Evolutionary conservation across 1,284 basidiomycete species (phyloP), one percentile per base, ranked within the genome.

Genomic region (Trametes pubescens): DNA sequence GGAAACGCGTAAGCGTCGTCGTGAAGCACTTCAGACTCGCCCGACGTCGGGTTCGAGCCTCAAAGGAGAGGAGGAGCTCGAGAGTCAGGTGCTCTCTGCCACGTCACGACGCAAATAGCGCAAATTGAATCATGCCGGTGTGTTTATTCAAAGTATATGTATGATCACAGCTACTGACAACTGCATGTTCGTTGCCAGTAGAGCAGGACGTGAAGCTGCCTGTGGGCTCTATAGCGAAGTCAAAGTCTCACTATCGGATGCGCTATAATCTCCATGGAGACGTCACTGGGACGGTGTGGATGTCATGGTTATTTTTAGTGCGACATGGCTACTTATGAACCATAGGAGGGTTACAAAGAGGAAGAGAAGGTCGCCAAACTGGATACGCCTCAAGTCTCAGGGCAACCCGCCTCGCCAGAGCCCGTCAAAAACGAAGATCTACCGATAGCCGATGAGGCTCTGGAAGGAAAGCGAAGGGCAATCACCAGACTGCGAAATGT

Each of bases 51-150:
- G 14, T 26, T 43, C 52, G 21, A 14, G n/a, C 22, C n/a, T 57
- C 5, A 57, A 47, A 8, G 10, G 22, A 6, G 55, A 37, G 38
- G 55, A 57, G 8, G 29, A 32, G 29, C 29, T 8, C 8, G 29
- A 32, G 21, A 35, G 29, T n/a, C 13, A 10, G 22, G 44, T 24
- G 18, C 35, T 46, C 37, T 57, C 55, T 14, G 22, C 34, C 32
- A 35, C 34, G 6, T 57, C 55, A 10, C 22, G 24, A 35, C 55
- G 55, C 16, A 69, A 62, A 43, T 59, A 54, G 40, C 59, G 56
- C 52, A 46, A 56, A 47, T 40, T 29, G 32, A 29, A 37, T 34
- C 56, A 34, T 35, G 64, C 55, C 14, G 55, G 44, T 38, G 52
- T 32, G 38, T 60, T 6, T 16, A 38, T 11, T 13, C 4, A 13